Evolutionary conservation across 371 early-diverging fungal species (phyloP).

Genomic region (Rhizopus sp.): DNA sequence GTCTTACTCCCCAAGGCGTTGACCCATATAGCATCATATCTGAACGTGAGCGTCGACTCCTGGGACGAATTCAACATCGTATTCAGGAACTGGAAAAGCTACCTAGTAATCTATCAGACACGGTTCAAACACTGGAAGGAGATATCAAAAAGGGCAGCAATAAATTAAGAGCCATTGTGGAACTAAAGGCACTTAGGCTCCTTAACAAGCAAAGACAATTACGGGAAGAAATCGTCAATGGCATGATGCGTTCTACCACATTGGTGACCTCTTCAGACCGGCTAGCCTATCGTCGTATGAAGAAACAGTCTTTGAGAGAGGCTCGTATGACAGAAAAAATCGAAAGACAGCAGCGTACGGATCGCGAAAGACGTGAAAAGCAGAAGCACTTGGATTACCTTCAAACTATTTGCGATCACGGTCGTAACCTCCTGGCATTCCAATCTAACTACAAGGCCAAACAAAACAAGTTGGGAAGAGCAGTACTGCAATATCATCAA

Average conservation of each 20-base stretch:
- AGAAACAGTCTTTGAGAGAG: slow-evolving; percentile 89
- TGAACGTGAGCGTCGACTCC: slow-evolving; percentile 76
- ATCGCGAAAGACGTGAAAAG: slow-evolving; percentile 84
- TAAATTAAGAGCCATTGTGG: slow-evolving; percentile 76
- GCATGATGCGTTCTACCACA: slow-evolving; percentile 68
- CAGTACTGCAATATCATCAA: slow-evolving; percentile 79
- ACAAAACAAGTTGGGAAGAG: slow-evolving; percentile 73
- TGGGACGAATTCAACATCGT: slow-evolving; percentile 70
- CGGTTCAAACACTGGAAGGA: slow-evolving; percentile 14
- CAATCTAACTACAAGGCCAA: slow-evolving; percentile 67
- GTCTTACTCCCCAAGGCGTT: slow-evolving; percentile 73
- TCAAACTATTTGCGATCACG: slow-evolving; percentile 76
- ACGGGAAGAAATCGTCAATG: slow-evolving; percentile 77
- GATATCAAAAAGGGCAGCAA: slow-evolving; percentile 18
- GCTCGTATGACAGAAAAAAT: slow-evolving; percentile 89
- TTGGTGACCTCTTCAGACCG: slow-evolving; percentile 82
- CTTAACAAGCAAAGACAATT: slow-evolving; percentile 77
- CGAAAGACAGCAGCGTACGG: slow-evolving; percentile 86
- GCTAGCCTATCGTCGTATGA: slow-evolving; percentile 77
- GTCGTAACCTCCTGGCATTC: slow-evolving; percentile 66
- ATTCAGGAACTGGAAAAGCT: slow-evolving; percentile 72
- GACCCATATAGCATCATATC: slow-evolving; percentile 73
- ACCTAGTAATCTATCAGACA: slow-evolving; percentile 33
- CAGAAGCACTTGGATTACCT: slow-evolving; percentile 84
- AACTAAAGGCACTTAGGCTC: slow-evolving; percentile 81